A percentile compares a stretch with the other conserved stretches of the same genome.
Conservation (phyloP, 306 rosid genomes). For the Fragaria nilgerrensis region DNA sequence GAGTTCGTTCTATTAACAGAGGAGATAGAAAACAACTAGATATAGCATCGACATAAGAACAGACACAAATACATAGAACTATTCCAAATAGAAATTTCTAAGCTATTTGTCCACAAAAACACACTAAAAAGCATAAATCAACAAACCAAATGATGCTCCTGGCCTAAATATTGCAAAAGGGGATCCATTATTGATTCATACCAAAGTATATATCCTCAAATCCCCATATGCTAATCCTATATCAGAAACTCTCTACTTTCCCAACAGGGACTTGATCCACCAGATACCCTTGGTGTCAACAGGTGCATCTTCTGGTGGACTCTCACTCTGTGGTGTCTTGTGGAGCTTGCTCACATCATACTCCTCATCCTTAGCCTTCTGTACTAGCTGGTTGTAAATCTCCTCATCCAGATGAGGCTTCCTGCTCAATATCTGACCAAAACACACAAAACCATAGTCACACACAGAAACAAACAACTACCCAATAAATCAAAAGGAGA, state of each 20-base stretch:
- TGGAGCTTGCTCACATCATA: slow-evolving; percentile 86
- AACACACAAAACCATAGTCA: neutral
- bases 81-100: neutral
- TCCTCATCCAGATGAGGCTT: slow-evolving; percentile 52
- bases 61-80: neutral
- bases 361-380: slow-evolving; percentile 58
- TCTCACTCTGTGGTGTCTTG: slow-evolving; percentile 75
- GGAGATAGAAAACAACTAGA: neutral
- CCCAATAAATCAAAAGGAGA: neutral
- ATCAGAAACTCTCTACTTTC: slow-evolving; percentile 39
- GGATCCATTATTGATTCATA: slow-evolving; percentile 10
- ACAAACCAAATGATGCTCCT: neutral
- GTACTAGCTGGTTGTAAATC: slow-evolving; percentile 52
- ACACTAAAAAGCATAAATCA: neutral
- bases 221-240: neutral
- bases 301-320: slow-evolving; percentile 67
- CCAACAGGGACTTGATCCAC: slow-evolving; percentile 70
- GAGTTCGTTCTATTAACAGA: neutral
- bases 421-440: slow-evolving; percentile 64
- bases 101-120: neutral
- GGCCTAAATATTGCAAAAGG: slow-evolving; percentile 3
- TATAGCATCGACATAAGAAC: neutral
- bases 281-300: slow-evolving; percentile 72
- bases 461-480: neutral
- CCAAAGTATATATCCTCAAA: neutral